phyloP scores from a whole-genome alignment of 2,329 filamentous ascomycete species.

The Aspergillus vadensis region DNA sequence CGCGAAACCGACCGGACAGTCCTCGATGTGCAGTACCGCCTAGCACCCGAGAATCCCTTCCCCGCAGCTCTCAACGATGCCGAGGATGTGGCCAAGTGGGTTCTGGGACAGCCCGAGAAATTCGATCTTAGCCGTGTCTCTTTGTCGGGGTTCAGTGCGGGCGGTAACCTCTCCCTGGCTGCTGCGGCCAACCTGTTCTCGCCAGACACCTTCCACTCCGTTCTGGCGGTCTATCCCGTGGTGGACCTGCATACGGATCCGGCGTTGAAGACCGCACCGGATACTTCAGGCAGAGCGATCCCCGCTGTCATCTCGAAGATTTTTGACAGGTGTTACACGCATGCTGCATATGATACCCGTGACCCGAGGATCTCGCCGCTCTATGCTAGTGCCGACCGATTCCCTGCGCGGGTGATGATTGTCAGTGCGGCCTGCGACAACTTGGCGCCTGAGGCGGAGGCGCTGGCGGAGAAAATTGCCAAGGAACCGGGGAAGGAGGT shows the following conservation, averaged over 20 bases:
- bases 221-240: conserved; percentile 39
- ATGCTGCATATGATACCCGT: conserved; percentile 24
- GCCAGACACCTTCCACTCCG: conserved; percentile 31
- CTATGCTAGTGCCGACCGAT: conserved; percentile 28
- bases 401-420: conserved; percentile 34
- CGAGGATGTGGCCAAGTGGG: conserved; percentile 43
- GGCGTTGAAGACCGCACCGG: conserved; percentile 26
- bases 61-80: conserved; percentile 44
- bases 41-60: conserved; percentile 45
- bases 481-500: conserved; percentile 26
- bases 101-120: conserved; percentile 34
- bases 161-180: conserved; percentile 44
- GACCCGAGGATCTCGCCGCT: conserved; percentile 38
- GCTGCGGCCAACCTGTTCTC: conserved; percentile 33
- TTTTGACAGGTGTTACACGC: conserved; percentile 35
- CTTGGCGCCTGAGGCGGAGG: conserved; percentile 34
- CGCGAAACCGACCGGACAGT: conserved; percentile 34
- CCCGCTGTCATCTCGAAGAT: conserved; percentile 28
- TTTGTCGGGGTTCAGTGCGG: conserved; percentile 48
- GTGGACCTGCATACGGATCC: conserved; percentile 27
- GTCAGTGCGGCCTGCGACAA: conserved; percentile 35
- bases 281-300: conserved; percentile 23
- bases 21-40: conserved; percentile 43
- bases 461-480: conserved; percentile 29
- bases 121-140: conserved; percentile 39